Percentiles rank a stretch among this genome's conserved stretches.
Evolutionary conservation across 1,284 basidiomycete genomes (phyloP).

Genomic region (Fomitopsis betulina): DNA sequence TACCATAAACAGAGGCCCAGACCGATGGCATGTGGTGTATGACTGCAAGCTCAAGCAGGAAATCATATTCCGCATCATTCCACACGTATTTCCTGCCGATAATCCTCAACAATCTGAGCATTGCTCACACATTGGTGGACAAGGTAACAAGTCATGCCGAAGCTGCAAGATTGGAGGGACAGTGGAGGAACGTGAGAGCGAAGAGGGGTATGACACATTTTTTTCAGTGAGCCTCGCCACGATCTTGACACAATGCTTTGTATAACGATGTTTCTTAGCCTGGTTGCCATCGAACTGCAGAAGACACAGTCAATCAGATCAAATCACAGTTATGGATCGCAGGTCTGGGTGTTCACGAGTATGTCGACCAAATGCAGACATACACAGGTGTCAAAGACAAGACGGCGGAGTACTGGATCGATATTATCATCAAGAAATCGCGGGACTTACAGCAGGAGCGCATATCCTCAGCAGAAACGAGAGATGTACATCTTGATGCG

Average conservation of each 20-base stretch:
- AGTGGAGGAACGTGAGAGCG: conserved; percentile 17
- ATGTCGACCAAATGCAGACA: conserved; percentile 17
- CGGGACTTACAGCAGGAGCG: conserved; percentile 10
- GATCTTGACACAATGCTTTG: background rate
- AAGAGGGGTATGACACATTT: conserved; percentile 25
- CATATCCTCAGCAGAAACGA: background rate
- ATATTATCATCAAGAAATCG: conserved; percentile 18
- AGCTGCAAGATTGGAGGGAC: conserved; percentile 21
- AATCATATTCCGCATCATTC: conserved; percentile 26
- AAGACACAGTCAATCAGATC: conserved; percentile 17
- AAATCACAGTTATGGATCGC: conserved; percentile 21
- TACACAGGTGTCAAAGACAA: conserved; percentile 33
- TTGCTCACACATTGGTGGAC: conserved; percentile 34
- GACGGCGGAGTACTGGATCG: conserved; percentile 29
- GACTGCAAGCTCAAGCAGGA: conserved; percentile 23
- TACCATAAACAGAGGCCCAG: background rate
- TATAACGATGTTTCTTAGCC: background rate
- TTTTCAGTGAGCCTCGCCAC: conserved; percentile 16
- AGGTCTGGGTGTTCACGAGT: conserved; percentile 11
- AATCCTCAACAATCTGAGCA: conserved; percentile 42
- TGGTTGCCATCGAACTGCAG: conserved; percentile 9
- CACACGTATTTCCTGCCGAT: conserved; percentile 32
- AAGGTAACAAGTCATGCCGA: conserved; percentile 34
- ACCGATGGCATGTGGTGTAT: conserved; percentile 22
- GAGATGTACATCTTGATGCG: conserved; percentile 1